A percentile compares a stretch with the other conserved stretches of the same genome.
These are phyloP conservation scores for Chaetomiaceae sp. DNA, from an alignment of 2,329 filamentous ascomycete species.

Conservation along the genomic window DNA sequence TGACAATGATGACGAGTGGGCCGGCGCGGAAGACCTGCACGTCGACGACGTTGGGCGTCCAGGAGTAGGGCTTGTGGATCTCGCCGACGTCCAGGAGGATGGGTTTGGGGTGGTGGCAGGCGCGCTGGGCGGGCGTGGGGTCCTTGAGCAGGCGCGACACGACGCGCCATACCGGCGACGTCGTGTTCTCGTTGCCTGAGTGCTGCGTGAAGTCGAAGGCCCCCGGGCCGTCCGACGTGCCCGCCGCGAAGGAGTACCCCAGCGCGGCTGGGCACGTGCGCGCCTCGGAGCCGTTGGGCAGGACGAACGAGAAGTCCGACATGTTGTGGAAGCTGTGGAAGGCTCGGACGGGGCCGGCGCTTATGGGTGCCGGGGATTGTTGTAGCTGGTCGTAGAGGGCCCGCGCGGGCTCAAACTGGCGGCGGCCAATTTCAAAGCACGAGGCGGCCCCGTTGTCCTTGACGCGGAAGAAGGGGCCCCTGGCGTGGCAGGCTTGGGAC, in stretches of 20 bases:
- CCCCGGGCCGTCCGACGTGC: slow-evolving; percentile 86
- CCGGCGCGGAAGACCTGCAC: slow-evolving; percentile 80
- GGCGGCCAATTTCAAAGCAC: slow-evolving; percentile 67
- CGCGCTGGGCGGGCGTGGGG: slow-evolving; percentile 62
- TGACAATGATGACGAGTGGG: slow-evolving; percentile 75
- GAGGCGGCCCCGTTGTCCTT: slow-evolving; percentile 67
- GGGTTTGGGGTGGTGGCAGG: slow-evolving; percentile 75
- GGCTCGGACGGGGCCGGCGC: slow-evolving; percentile 63
- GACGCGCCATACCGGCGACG: slow-evolving; percentile 67
- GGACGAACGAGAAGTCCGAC: slow-evolving; percentile 64
- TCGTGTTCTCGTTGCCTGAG: slow-evolving; percentile 60
- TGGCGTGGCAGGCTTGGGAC: slow-evolving; percentile 65
- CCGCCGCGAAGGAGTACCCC: slow-evolving; percentile 88
- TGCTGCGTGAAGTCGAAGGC: slow-evolving; percentile 93
- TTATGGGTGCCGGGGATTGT: slow-evolving; percentile 42
- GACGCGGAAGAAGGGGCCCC: slow-evolving; percentile 62
- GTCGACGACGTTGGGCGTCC: slow-evolving; percentile 89
- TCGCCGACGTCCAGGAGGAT: slow-evolving; percentile 85
- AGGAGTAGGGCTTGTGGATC: slow-evolving; percentile 69
- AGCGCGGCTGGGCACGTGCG: slow-evolving; percentile 79
- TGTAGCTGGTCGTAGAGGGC: slow-evolving; percentile 48
- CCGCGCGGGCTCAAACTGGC: slow-evolving; percentile 52
- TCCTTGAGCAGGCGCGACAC: slow-evolving; percentile 67
- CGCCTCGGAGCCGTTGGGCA: slow-evolving; percentile 65
- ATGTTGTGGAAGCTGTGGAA: slow-evolving; percentile 85